Percentiles rank a stretch among this genome's conserved stretches.
Conservation (phyloP, 768 basidiomycete species). For the Russula brevipes region DNA sequence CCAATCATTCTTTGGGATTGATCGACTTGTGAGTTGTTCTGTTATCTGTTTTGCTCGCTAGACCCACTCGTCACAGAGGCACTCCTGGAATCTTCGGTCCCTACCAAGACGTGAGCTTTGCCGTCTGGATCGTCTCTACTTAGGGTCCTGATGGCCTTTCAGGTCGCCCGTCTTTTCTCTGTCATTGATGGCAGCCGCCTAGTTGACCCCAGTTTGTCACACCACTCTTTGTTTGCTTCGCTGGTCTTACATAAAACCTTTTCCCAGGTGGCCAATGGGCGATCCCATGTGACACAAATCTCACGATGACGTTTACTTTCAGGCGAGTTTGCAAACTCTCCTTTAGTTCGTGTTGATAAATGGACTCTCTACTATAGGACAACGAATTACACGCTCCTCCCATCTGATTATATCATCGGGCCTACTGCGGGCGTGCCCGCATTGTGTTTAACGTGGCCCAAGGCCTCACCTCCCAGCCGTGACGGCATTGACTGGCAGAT, state of each 20-base stretch:
- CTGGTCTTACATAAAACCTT: background rate
- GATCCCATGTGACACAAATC: slow-evolving; percentile 59
- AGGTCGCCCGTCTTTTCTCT: slow-evolving; percentile 67
- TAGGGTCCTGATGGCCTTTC: slow-evolving; percentile 11
- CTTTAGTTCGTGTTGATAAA: background rate
- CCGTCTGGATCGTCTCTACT: background rate
- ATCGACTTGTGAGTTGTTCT: slow-evolving; percentile 58
- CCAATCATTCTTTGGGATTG: slow-evolving; percentile 57
- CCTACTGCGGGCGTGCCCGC: slow-evolving; percentile 57
- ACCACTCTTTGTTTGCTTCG: background rate
- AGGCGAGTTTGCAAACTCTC: slow-evolving; percentile 42
- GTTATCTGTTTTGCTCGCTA: background rate
- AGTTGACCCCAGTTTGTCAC: slow-evolving; percentile 50
- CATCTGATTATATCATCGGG: slow-evolving; percentile 75
- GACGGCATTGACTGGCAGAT: slow-evolving; percentile 85
- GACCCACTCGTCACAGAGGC: slow-evolving; percentile 42
- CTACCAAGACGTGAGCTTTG: slow-evolving; percentile 58
- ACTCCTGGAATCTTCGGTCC: slow-evolving; percentile 69
- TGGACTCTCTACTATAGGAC: slow-evolving; percentile 30
- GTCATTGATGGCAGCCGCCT: slow-evolving; percentile 59
- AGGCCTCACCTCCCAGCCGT: slow-evolving; percentile 54
- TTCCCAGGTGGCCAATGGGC: slow-evolving; percentile 62
- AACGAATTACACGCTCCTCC: slow-evolving; percentile 56
- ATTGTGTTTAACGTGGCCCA: slow-evolving; percentile 72
- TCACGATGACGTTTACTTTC: slow-evolving; percentile 61